Conservation (phyloP, 805 yeast genomes). For the Candida adriatica region DNA sequence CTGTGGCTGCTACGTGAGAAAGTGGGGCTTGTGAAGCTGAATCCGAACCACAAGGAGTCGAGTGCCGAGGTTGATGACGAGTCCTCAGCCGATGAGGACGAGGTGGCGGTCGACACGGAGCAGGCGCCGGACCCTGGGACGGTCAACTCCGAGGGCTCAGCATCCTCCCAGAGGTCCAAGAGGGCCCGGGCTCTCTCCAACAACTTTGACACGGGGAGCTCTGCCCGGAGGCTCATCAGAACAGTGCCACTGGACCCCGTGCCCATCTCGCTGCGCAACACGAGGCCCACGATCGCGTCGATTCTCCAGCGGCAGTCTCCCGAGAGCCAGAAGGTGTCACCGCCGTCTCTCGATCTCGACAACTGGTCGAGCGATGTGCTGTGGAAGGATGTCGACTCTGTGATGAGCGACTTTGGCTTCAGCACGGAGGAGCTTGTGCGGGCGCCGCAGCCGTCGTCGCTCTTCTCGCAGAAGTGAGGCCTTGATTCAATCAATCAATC, state of each 20-base stretch:
- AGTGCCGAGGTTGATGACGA: constrained; percentile 19
- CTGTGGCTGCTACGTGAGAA: constrained; percentile 78
- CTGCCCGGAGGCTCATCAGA: constrained; percentile 67
- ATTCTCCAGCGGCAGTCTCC: constrained; percentile 18
- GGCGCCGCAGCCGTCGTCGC: background rate
- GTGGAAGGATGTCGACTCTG: constrained; percentile 77
- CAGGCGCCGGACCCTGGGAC: constrained; percentile 26
- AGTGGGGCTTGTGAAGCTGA: constrained; percentile 75
- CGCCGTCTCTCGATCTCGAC: constrained; percentile 29
- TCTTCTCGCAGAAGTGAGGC: too few species aligned
- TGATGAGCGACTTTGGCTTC: constrained; percentile 91
- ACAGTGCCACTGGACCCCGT: constrained; percentile 81
- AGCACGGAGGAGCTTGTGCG: constrained; percentile 35
- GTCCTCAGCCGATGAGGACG: constrained; percentile 22
- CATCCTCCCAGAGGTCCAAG: constrained; percentile 21
- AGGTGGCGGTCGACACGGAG: constrained; percentile 8
- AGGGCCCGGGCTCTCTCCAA: constrained; percentile 46
- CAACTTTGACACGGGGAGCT: constrained; percentile 56
- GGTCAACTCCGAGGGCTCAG: constrained; percentile 29
- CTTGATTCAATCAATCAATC: too few species aligned
- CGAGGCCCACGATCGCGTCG: constrained; percentile 13
- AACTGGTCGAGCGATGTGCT: constrained; percentile 38
- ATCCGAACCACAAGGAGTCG: constrained; percentile 18
- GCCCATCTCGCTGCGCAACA: constrained; percentile 41
- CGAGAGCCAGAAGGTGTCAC: constrained; percentile 15